Evolutionary conservation across 73 alveolate genomes (phyloP).

Genomic region (Paramecium biaurelia): DNA sequence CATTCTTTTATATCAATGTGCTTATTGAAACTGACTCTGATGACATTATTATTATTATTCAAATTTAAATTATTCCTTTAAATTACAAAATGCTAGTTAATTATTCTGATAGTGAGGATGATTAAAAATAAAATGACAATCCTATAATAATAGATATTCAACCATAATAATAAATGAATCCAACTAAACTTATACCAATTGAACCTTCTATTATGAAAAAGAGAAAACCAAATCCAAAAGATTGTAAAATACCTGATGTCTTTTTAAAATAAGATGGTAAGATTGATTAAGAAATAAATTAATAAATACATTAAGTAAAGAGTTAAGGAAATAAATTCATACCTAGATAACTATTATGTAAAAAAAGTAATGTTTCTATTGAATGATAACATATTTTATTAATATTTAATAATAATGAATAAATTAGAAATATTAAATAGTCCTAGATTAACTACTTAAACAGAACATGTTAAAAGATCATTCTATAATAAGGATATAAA

Average conservation of each 20-base stretch:
- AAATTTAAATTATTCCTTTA: background rate
- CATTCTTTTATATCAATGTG: constrained; percentile 12
- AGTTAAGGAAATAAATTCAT: background rate
- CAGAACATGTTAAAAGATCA: background rate
- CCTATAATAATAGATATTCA: background rate
- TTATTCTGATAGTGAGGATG: background rate
- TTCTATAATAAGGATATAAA: background rate
- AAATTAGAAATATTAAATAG: background rate
- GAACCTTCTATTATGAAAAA: background rate
- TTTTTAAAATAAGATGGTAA: background rate
- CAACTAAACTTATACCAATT: background rate
- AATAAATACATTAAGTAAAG: background rate
- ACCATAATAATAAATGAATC: background rate
- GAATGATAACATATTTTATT: background rate
- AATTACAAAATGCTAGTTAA: background rate
- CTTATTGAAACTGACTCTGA: background rate
- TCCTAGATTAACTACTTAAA: background rate
- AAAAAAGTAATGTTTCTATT: background rate
- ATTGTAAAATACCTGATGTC: background rate
- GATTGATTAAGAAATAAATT: background rate
- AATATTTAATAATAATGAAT: background rate
- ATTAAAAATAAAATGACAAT: background rate
- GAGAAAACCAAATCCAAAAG: background rate
- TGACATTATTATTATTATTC: background rate
- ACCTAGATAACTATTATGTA: background rate